Evolutionary conservation across 1,139 yeast species (phyloP), one percentile per base, ranked within the genome.

Genomic region (Lodderomyces parapsilosis): DNA sequence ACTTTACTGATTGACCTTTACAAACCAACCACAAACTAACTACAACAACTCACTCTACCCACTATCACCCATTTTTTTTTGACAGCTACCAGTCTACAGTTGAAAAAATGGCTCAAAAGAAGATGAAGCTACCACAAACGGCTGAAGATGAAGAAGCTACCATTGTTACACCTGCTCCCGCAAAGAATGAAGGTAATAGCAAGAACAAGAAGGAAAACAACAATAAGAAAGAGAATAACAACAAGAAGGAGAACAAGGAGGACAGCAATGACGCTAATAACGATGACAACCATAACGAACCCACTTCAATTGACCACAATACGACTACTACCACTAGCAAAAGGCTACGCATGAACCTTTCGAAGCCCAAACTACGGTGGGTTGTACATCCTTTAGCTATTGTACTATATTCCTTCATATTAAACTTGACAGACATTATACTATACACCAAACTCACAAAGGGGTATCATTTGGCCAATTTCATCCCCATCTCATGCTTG

Each of bases 361-460:
- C 41, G 2, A 32, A 41, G 6, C 43, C 38, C 11, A 34, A 34
- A 19, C n/a, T 44, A 28, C 40, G 39, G 33, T 44, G 47, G 47
- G 8, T 50, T 2, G 41, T 38, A 10, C 15, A 36, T 31, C 47
- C 49, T 11, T 18, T 37, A 18, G 43, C 50, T 5, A 31, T 49
- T 4, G 42, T 48, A 9, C 13, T 46, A 2, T 46, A 44, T 33
- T 39, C 48, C 19, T 45, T 49, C 18, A 32, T 40, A 9, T 46
- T 49, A 27, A 49, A 49, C 36, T 11, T 46, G 7, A 28, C 42
- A 2, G 42, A 40, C 14, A 38, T 43, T 5, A 40, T 49, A 13
- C 39, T 49, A 18, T 45, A 31, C 20, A 31, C 48, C 19, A 39
- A 40, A 20, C 44, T 38, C 35, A 41, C 48, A 11, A 25, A 35